Conservation (phyloP, 2,329 filamentous ascomycete genomes). For the Cladosporium oxysporum region DNA sequence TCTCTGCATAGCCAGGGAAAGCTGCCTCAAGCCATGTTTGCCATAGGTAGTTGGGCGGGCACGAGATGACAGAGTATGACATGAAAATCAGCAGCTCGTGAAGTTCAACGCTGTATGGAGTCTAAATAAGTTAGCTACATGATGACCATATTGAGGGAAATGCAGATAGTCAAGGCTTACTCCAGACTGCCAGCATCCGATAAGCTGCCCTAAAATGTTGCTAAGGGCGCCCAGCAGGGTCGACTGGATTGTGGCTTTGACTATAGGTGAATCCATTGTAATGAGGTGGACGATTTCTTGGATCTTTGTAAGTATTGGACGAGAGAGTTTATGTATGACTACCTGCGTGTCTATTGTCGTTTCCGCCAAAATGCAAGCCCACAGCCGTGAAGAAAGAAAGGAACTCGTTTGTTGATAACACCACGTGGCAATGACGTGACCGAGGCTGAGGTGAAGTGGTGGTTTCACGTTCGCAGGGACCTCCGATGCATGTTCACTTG, state of each 20-base stretch:
- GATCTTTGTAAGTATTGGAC: background rate
- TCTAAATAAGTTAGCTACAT: constrained; percentile 43
- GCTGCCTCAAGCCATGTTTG: constrained; percentile 73
- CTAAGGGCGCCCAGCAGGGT: constrained; percentile 66
- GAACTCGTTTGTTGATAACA: background rate
- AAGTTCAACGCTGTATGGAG: constrained; percentile 63
- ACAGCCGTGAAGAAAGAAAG: background rate
- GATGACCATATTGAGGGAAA: background rate
- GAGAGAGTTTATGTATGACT: background rate
- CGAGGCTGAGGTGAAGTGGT: background rate
- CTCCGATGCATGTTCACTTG: background rate
- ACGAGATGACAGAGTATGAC: constrained; percentile 70
- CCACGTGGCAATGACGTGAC: background rate
- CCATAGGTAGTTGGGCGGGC: constrained; percentile 85
- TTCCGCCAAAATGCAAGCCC: background rate
- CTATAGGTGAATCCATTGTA: constrained; percentile 54
- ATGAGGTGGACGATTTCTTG: background rate
- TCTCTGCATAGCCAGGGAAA: constrained; percentile 66
- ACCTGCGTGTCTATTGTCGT: background rate
- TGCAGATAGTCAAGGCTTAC: constrained; percentile 44
- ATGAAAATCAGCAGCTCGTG: constrained; percentile 74
- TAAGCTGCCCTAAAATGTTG: constrained; percentile 71
- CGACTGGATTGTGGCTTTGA: constrained; percentile 65
- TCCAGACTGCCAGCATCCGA: constrained; percentile 62
- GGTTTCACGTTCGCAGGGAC: background rate